These are phyloP conservation scores for Cenococcum geophilum DNA, from an alignment of 495 filamentous ascomycete species.

Conservation along the genomic window DNA sequence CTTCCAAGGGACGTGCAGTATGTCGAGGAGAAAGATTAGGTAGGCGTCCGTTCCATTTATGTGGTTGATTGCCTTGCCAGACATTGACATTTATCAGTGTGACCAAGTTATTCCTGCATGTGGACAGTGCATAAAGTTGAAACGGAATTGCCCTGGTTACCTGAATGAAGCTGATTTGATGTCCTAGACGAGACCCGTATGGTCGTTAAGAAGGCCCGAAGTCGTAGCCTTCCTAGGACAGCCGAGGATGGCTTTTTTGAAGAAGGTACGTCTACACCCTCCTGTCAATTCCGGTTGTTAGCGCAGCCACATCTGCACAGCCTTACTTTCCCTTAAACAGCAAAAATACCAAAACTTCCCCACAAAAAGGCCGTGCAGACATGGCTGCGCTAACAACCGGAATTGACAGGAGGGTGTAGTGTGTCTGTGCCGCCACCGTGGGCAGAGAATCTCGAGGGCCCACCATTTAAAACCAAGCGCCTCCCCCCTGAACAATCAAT, in stretches of 20 bases:
- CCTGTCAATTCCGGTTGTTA: too few relatives aligned
- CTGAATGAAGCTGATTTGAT: conserved; percentile 18
- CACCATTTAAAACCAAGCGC: neutral
- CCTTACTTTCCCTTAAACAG: too few relatives aligned
- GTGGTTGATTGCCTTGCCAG: neutral
- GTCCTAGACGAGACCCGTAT: conserved; percentile 23
- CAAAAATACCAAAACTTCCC: too few relatives aligned
- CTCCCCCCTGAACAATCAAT: conserved; percentile 9
- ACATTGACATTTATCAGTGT: conserved; percentile 11
- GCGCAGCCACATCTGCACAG: too few relatives aligned
- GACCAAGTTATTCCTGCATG: conserved; percentile 18
- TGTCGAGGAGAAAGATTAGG: conserved; percentile 26
- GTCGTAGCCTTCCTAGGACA: neutral
- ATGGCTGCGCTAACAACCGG: too few relatives aligned
- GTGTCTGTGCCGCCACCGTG: neutral
- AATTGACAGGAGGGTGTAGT: too few relatives aligned
- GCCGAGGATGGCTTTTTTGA: too few relatives aligned
- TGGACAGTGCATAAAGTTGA: conserved; percentile 16
- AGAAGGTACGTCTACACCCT: too few relatives aligned
- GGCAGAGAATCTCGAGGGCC: neutral
- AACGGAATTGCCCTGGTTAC: conserved; percentile 23
- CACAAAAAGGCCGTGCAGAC: too few relatives aligned
- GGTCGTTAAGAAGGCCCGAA: conserved; percentile 11
- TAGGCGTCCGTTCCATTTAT: neutral
- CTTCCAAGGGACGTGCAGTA: conserved; percentile 21